Percentiles rank a stretch among this genome's conserved stretches.
These are phyloP conservation scores for Sugiyamaella paludigena DNA, from an alignment of 1,139 yeast species.

Conservation along the genomic window DNA sequence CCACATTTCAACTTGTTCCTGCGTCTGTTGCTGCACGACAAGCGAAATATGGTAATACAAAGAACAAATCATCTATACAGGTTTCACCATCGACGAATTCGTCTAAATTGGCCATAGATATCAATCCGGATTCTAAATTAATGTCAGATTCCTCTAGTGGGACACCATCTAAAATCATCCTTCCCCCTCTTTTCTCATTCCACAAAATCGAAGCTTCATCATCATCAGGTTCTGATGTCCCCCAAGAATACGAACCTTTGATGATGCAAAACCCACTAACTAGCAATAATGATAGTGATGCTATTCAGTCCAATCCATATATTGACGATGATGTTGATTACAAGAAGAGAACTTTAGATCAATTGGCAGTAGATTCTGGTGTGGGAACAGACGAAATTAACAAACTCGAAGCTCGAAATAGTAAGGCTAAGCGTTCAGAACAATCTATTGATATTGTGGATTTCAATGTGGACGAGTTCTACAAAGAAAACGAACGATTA, in stretches of 20 bases:
- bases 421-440: constrained; percentile 6
- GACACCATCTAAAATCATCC: background rate
- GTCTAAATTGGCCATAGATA: background rate
- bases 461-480: constrained; percentile 33
- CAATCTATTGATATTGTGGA: constrained; percentile 26
- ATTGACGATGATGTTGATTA: background rate
- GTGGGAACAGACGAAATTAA: constrained; percentile 10
- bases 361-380: constrained; percentile 8
- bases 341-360: background rate
- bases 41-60: constrained; percentile 28
- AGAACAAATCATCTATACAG: background rate
- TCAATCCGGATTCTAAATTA: background rate
- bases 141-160: background rate
- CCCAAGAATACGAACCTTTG: constrained; percentile 17
- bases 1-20: constrained; percentile 24
- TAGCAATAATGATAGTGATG: background rate
- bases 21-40: constrained; percentile 31
- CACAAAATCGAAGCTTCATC: constrained; percentile 6
- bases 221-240: constrained; percentile 12
- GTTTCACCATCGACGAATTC: too few species aligned
- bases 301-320: background rate
- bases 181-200: constrained; percentile 20
- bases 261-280: constrained; percentile 12
- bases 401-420: constrained; percentile 10
- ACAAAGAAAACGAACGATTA: constrained; percentile 27